phyloP scores from a whole-genome alignment of 2,329 filamentous ascomycete genomes.

The Fusarium sp. region DNA sequence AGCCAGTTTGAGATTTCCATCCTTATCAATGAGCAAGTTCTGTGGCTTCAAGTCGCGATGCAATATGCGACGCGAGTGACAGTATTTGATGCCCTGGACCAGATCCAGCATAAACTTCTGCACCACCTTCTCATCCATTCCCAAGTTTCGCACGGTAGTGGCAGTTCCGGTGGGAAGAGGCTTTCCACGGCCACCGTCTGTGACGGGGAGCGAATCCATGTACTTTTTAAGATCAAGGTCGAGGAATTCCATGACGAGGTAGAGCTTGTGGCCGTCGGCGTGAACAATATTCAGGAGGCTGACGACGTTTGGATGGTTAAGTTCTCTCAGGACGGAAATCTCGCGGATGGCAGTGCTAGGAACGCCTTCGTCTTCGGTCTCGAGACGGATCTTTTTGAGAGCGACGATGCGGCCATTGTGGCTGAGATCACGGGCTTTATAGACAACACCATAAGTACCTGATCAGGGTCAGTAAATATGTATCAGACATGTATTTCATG shows the following conservation, averaged over 20 bases:
- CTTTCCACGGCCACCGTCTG: conserved; percentile 85
- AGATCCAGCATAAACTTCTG: conserved; percentile 94
- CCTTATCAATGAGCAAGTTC: conserved; percentile 85
- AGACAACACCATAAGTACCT: conserved; percentile 96
- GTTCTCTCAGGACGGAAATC: conserved; percentile 92
- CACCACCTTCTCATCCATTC: conserved; percentile 81
- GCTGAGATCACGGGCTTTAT: conserved; percentile 88
- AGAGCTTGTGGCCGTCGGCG: conserved; percentile 93
- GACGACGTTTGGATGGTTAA: conserved; percentile 91
- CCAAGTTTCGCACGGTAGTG: conserved; percentile 62
- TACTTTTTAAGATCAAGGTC: conserved; percentile 95
- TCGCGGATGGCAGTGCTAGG: conserved; percentile 93
- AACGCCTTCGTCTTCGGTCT: conserved; percentile 93
- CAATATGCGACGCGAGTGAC: conserved; percentile 86
- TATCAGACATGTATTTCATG: not conserved
- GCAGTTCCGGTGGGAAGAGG: conserved; percentile 81
- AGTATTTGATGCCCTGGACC: conserved; percentile 85
- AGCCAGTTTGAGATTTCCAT: conserved; percentile 88
- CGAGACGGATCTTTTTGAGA: conserved; percentile 94
- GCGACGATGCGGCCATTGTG: conserved; percentile 87
- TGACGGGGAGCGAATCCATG: conserved; percentile 89
- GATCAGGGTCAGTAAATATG: not conserved
- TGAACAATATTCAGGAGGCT: conserved; percentile 91
- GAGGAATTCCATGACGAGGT: conserved; percentile 92
- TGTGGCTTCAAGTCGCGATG: conserved; percentile 92